These are phyloP conservation scores for Ceratocystis papillata DNA, from an alignment of 2,329 filamentous ascomycete genomes.

Conservation along the genomic window DNA sequence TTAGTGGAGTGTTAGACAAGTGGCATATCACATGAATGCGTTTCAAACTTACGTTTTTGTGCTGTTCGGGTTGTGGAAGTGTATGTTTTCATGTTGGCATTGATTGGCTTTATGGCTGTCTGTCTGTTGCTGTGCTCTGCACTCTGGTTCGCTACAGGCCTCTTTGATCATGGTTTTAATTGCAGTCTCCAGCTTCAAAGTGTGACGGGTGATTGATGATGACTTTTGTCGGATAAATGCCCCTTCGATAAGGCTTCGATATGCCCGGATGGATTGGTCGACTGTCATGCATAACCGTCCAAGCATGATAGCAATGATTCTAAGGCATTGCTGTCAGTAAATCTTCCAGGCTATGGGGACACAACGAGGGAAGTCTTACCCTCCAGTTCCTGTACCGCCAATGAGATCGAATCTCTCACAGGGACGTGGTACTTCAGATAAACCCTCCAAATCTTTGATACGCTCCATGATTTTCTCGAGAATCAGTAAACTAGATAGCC, in stretches of 20 bases:
- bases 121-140: neutral
- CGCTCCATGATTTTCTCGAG: constrained; percentile 12
- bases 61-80: neutral
- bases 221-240: neutral
- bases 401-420: constrained; percentile 30
- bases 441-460: constrained; percentile 23
- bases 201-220: neutral
- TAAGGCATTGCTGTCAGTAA: neutral
- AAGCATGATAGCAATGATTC: neutral
- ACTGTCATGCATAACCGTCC: neutral
- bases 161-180: neutral
- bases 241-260: neutral
- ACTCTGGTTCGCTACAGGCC: neutral
- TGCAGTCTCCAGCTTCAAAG: neutral
- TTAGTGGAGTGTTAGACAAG: too few relatives aligned
- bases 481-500: constrained; percentile 28
- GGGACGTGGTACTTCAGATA: constrained; percentile 26
- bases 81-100: neutral
- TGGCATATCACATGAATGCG: too few relatives aligned
- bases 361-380: constrained; percentile 22
- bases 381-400: constrained; percentile 30
- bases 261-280: neutral
- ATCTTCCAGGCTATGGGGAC: too few relatives aligned
- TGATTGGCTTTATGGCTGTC: neutral
- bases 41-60: too few relatives aligned